phyloP scores from a whole-genome alignment of 169 alveolate genomes.

The Perkinsus chesapeaki region DNA sequence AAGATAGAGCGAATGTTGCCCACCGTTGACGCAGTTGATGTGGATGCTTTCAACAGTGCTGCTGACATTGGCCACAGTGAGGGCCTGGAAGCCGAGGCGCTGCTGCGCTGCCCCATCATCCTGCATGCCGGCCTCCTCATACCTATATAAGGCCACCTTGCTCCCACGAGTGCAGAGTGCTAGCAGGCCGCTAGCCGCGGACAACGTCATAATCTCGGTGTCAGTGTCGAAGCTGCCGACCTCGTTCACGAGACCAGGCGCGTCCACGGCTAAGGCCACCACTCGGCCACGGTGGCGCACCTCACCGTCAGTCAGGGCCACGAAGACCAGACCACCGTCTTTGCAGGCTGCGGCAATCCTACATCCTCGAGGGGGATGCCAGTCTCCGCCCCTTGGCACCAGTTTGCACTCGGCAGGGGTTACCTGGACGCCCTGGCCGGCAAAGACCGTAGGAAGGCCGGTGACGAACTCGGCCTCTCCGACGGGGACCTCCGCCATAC shows the following conservation, averaged over 20 bases:
- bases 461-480: slow-evolving; percentile 3
- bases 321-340: background rate
- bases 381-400: background rate
- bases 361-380: background rate
- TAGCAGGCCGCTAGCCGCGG: background rate
- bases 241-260: background rate
- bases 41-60: background rate
- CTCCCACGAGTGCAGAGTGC: background rate
- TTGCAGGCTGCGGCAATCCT: background rate
- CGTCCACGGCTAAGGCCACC: background rate
- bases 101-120: background rate
- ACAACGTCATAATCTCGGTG: background rate
- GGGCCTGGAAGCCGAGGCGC: background rate
- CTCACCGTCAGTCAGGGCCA: background rate
- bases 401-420: background rate
- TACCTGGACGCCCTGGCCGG: background rate
- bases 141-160: background rate
- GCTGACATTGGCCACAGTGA: background rate
- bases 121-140: background rate
- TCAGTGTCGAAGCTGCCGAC: background rate
- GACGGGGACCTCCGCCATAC: background rate
- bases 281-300: background rate
- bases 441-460: background rate
- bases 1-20: background rate
- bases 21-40: background rate